Evolutionary conservation across 2,329 filamentous ascomycete genomes (phyloP).

Genomic region (Sphaerulina populicola): DNA sequence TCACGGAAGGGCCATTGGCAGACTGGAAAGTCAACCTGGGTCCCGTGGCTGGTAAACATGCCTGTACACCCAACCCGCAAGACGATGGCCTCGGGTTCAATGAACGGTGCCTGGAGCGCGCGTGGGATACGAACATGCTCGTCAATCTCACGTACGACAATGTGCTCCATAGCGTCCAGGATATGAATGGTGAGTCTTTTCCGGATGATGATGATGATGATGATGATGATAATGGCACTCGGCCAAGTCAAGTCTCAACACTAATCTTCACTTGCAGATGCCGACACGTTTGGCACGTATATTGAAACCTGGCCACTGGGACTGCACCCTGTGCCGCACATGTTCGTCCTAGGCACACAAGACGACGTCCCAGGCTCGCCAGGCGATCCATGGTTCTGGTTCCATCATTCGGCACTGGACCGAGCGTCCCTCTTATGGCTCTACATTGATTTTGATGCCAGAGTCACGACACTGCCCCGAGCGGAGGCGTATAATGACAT

Average conservation of each 20-base stretch:
- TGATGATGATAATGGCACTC: too few relatives aligned
- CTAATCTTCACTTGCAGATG: background rate
- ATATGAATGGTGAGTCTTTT: constrained; percentile 4
- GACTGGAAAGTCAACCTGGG: constrained; percentile 32
- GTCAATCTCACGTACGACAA: constrained; percentile 10
- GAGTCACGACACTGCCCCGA: constrained; percentile 14
- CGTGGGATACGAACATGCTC: background rate
- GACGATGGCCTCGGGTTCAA: constrained; percentile 21
- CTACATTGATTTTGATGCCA: constrained; percentile 34
- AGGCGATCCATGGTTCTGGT: constrained; percentile 42
- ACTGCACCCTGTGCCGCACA: constrained; percentile 33
- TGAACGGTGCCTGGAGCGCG: constrained; percentile 11
- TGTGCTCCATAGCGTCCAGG: constrained; percentile 4
- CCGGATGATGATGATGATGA: background rate
- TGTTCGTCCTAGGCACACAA: constrained; percentile 38
- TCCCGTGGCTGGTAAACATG: constrained; percentile 11
- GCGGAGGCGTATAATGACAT: constrained; percentile 3
- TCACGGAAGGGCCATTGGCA: constrained; percentile 45
- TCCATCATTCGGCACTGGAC: constrained; percentile 41
- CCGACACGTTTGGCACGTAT: constrained; percentile 1
- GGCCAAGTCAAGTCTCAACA: too few relatives aligned
- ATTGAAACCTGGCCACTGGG: constrained; percentile 5
- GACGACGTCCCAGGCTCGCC: constrained; percentile 40
- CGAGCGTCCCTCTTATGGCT: constrained; percentile 45
- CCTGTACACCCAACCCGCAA: constrained; percentile 16